phyloP scores from a whole-genome alignment of 108 stramenopile genomes.

The Stephanodiscus minutulus region DNA sequence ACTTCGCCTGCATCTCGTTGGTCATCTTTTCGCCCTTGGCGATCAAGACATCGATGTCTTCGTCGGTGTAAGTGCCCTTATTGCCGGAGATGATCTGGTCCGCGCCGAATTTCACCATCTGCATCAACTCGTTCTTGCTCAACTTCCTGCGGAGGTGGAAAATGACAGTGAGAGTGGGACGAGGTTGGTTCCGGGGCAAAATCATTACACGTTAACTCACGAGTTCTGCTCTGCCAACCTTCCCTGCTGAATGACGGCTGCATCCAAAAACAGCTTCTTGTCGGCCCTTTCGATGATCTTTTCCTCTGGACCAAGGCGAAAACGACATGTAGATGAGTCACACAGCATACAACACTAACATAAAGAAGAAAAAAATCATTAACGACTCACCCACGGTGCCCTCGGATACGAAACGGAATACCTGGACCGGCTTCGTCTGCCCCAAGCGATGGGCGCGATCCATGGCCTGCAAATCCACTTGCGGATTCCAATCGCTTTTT shows the following conservation, averaged over 20 bases:
- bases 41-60: slow-evolving; percentile 97
- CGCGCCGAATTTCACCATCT: slow-evolving; percentile 98
- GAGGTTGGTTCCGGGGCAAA: neutral
- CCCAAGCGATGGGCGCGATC: slow-evolving; percentile 97
- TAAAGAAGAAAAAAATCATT: slow-evolving; percentile 46
- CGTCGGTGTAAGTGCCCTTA: slow-evolving; percentile 88
- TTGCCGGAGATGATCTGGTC: slow-evolving; percentile 94
- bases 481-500: slow-evolving; percentile 54
- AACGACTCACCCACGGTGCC: slow-evolving; percentile 99
- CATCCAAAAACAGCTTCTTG: slow-evolving; percentile 98
- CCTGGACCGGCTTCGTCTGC: slow-evolving; percentile 97
- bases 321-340: neutral
- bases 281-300: slow-evolving; percentile 99
- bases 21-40: slow-evolving; percentile 92
- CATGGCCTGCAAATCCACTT: slow-evolving; percentile 97
- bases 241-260: slow-evolving; percentile 99
- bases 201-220: neutral
- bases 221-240: slow-evolving; percentile 90
- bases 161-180: neutral
- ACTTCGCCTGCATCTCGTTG: slow-evolving; percentile 81
- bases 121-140: slow-evolving; percentile 95
- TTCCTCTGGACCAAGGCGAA: slow-evolving; percentile 46
- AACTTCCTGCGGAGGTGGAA: slow-evolving; percentile 36
- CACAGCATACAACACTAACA: neutral
- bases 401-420: slow-evolving; percentile 97